Conservation (phyloP, 805 yeast species). For the Saccharomycopsis fodiens region DNA sequence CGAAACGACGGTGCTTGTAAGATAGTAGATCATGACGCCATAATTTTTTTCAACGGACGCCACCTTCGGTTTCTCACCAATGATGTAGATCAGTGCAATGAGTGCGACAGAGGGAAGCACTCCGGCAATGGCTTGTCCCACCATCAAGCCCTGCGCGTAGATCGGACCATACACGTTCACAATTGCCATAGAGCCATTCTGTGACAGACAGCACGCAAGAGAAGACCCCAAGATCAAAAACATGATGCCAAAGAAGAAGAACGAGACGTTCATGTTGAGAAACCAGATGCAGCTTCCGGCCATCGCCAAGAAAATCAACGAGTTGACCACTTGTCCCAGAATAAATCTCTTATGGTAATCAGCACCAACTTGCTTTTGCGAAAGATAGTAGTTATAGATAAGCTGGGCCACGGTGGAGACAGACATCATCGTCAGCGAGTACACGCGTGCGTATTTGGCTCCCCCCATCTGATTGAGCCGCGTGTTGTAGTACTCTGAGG, state of each 20-base stretch:
- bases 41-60: conserved; percentile 18
- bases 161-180: conserved; percentile 69
- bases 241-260: conserved; percentile 47
- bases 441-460: conserved; percentile 45
- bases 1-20: conserved; percentile 44
- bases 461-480: conserved; percentile 42
- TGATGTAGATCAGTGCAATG: conserved; percentile 41
- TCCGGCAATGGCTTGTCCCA: conserved; percentile 93
- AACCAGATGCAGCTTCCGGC: conserved; percentile 42
- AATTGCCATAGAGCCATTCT: conserved; percentile 85
- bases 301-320: conserved; percentile 49
- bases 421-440: conserved; percentile 84
- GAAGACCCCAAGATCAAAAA: conserved; percentile 56
- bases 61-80: conserved; percentile 12
- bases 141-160: conserved; percentile 85
- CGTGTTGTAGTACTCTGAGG: conserved; percentile 69
- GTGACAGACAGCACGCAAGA: conserved; percentile 73
- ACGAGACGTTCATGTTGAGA: conserved; percentile 23
- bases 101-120: conserved; percentile 77
- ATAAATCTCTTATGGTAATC: conserved; percentile 51
- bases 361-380: conserved; percentile 56
- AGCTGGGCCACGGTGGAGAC: conserved; percentile 68
- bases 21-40: conserved; percentile 35
- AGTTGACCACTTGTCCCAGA: conserved; percentile 53
- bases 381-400: conserved; percentile 48